A percentile compares a stretch with the other conserved stretches of the same genome.
Evolutionary conservation across 371 early-diverging fungal genomes (phyloP).

Genomic region (Chytridiales sp.): DNA sequence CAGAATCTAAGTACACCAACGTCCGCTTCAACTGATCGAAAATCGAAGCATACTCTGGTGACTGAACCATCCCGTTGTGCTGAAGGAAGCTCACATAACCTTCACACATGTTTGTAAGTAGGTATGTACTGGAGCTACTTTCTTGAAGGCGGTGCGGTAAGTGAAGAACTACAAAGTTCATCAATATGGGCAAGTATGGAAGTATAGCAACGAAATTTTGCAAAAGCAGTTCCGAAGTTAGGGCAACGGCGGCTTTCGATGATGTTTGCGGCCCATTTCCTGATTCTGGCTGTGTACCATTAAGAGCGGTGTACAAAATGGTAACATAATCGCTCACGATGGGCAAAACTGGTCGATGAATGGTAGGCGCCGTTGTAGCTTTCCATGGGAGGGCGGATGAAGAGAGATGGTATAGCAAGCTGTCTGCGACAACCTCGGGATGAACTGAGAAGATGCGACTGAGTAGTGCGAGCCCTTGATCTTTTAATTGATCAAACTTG

Average conservation of each 20-base stretch:
- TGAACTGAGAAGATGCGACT: slow-evolving; percentile 20
- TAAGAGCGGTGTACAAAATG: slow-evolving; percentile 31
- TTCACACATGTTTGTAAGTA: slow-evolving; percentile 31
- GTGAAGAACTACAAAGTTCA: slow-evolving; percentile 43
- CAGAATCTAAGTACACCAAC: slow-evolving; percentile 30
- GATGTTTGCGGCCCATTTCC: slow-evolving; percentile 24
- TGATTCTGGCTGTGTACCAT: slow-evolving; percentile 26
- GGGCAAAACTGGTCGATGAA: slow-evolving; percentile 3
- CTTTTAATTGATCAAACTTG: slow-evolving; percentile 28
- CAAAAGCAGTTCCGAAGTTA: slow-evolving; percentile 40
- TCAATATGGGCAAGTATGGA: slow-evolving; percentile 37
- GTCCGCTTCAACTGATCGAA: slow-evolving; percentile 23
- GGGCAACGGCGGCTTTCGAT: slow-evolving; percentile 29
- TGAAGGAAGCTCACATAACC: slow-evolving; percentile 30
- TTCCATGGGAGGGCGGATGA: slow-evolving; percentile 37
- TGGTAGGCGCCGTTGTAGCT: neutral
- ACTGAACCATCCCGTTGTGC: slow-evolving; percentile 3
- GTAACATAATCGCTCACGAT: slow-evolving; percentile 33
- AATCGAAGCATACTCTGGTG: slow-evolving; percentile 10
- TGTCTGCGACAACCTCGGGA: slow-evolving; percentile 31
- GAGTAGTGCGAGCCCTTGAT: slow-evolving; percentile 25
- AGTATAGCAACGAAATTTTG: slow-evolving; percentile 34
- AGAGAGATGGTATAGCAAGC: slow-evolving; percentile 24
- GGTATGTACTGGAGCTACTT: slow-evolving; percentile 16
- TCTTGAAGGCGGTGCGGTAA: slow-evolving; percentile 36